A percentile compares a stretch with the other conserved stretches of the same genome.
Evolutionary conservation across 768 basidiomycete species (phyloP).

Genomic region (Clathrus columnatus): DNA sequence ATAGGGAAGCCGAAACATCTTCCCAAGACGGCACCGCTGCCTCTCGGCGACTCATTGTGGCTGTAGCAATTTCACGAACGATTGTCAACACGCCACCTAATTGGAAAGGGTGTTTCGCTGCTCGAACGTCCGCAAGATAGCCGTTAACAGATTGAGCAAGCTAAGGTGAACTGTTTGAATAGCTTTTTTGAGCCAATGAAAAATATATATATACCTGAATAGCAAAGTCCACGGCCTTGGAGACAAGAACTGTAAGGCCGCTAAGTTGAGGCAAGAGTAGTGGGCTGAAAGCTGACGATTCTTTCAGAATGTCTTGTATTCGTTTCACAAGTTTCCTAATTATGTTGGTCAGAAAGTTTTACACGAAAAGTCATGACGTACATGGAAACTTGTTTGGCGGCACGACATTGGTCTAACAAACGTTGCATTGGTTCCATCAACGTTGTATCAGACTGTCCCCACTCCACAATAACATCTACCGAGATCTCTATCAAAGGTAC

Average conservation of each 20-base stretch:
- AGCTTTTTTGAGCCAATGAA: neutral
- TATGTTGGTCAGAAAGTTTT: neutral
- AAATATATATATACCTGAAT: slow-evolving; percentile 60
- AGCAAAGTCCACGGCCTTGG: slow-evolving; percentile 83
- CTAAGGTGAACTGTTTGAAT: slow-evolving; percentile 28
- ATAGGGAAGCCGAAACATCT: slow-evolving; percentile 59
- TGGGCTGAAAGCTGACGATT: slow-evolving; percentile 62
- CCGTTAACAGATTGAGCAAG: slow-evolving; percentile 85
- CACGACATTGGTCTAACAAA: slow-evolving; percentile 73
- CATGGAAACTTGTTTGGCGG: slow-evolving; percentile 74
- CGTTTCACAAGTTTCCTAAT: slow-evolving; percentile 80
- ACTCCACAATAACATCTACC: slow-evolving; percentile 62
- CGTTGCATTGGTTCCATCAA: slow-evolving; percentile 77
- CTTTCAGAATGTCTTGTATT: slow-evolving; percentile 68
- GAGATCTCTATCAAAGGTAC: neutral
- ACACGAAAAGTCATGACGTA: slow-evolving; percentile 25
- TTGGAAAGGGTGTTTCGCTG: slow-evolving; percentile 71
- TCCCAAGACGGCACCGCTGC: slow-evolving; percentile 74
- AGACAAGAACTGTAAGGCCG: slow-evolving; percentile 58
- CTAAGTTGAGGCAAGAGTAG: slow-evolving; percentile 68
- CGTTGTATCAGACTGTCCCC: slow-evolving; percentile 67
- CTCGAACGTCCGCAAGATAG: slow-evolving; percentile 74
- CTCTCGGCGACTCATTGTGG: slow-evolving; percentile 58
- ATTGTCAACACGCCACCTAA: slow-evolving; percentile 60
- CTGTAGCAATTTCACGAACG: slow-evolving; percentile 63